These are phyloP conservation scores for Nemania sp. DNA, from an alignment of 2,329 filamentous ascomycete species.

Conservation along the genomic window DNA sequence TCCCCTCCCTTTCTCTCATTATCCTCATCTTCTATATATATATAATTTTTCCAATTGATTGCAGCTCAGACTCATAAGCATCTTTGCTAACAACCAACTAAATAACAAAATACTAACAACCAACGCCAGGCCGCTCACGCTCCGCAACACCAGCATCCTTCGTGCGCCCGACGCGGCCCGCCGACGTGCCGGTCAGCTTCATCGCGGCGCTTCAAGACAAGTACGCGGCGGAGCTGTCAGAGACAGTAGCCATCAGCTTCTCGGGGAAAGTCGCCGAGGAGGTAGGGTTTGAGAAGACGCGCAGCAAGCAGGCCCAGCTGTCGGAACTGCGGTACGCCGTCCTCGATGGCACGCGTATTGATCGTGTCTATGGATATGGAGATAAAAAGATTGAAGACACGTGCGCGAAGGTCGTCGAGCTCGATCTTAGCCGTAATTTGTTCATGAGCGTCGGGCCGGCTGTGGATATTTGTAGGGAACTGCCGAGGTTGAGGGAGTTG, in stretches of 20 bases:
- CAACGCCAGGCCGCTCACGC: conserved; percentile 57
- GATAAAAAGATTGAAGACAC: conserved; percentile 49
- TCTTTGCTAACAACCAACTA: neutral
- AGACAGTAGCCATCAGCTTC: conserved; percentile 60
- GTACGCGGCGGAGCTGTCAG: conserved; percentile 67
- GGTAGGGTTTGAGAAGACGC: conserved; percentile 92
- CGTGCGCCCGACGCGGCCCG: conserved; percentile 73
- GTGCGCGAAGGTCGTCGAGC: conserved; percentile 71
- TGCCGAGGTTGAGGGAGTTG: conserved; percentile 68
- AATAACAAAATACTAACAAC: neutral
- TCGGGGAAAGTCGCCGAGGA: conserved; percentile 88
- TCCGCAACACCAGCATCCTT: conserved; percentile 81
- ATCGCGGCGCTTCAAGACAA: conserved; percentile 79
- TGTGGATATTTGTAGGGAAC: conserved; percentile 68
- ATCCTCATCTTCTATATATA: neutral
- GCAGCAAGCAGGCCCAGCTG: conserved; percentile 75
- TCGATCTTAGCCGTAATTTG: conserved; percentile 85
- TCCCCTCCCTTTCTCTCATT: neutral
- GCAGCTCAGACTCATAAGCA: neutral
- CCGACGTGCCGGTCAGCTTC: conserved; percentile 72
- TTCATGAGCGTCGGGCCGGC: conserved; percentile 70
- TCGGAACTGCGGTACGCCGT: conserved; percentile 79
- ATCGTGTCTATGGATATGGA: conserved; percentile 40
- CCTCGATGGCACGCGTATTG: conserved; percentile 74
- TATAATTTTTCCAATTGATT: neutral